Base-by-base conservation (phyloP, 192 early-diverging fungal species). In the Coemansia sp. region DNA sequence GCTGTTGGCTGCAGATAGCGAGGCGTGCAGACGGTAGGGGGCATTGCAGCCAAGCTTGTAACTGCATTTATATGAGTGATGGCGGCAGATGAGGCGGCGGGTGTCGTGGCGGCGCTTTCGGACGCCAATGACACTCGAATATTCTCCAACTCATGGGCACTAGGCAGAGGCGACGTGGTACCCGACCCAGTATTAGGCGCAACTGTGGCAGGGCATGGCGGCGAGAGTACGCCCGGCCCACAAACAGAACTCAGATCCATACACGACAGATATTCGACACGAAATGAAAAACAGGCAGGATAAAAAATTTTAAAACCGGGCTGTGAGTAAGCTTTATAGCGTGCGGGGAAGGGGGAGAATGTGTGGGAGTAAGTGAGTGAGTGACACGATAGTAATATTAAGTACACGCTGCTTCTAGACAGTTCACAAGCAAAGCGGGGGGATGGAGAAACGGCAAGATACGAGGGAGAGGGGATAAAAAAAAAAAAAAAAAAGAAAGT, bases 171-270 rank as follows among this genome's bases (percentile, higher is more conserved):
- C 29, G 48, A 59, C 2, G 21, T 44, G 17, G 48, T 17, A 15
- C 29, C n/a, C 34, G 58, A 57, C 21, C 51, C 25, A 9, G 25
- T 53, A 14, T 27, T 31, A 57, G 12, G 27, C 14, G 55, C 67
- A 17, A 32, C 57, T 9, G 5, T 37, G 17, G 58, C 27, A 25
- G 58, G 58, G 39, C 11, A 29, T 45, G 65, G 34, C 17, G 62
- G 23, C 63, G 62, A 36, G 11, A 53, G 17, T 55, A 55, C 42
- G 12, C 27, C 50, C 29, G 74, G 67, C 8, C 68, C 74, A 31
- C 79, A 82, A 48, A 82, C 79, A 45, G 76, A 53, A 27, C 72
- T 82, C 62, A 82, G 55, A 45, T 82, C 79, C 79, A 82, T 82
- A 36, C 34, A 19, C 53, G 53, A 17, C 15, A 57, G 23, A 3